Base-by-base conservation (phyloP, 768 basidiomycete genomes). In the Lactifluus rugatus region DNA sequence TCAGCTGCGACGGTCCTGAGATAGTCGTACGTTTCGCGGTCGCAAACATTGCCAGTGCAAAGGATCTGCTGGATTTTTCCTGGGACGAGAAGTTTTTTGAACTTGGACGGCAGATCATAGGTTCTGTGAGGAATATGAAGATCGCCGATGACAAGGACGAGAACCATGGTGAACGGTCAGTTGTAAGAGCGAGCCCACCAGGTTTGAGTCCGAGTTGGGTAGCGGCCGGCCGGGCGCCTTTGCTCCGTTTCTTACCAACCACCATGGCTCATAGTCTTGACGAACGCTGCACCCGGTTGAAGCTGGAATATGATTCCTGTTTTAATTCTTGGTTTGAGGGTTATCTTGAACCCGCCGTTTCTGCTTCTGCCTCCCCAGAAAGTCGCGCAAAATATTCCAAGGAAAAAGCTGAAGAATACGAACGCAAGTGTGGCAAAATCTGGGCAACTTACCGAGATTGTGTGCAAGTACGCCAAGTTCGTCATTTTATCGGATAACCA, bases 251-350 rank as follows among this genome's bases (percentile, higher is more conserved):
- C 16, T 49, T 23, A 16, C 49, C 7, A 25, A 41, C 26, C 14
- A 26, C 44, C 7, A 89, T 92, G 89, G 84, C 90, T 0, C 78
- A 84, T 61, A 93, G 91, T 57, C 80, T 97, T 23, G 82, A 87
- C 1, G 74, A 81, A 9, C 80, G 84, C 75, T 98, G 95, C 73
- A 96, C 94, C 5, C 85, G 89, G 0, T 78, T 95, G 57, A 97
- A 98, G 71, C 82, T 83, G 52, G 74, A 82, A 55, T 98, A 96
- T 69, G 94, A 98, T 71, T 76, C 88, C 0, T 98, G 94, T 76
- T 98, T 98, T 75, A 96, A 96, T 66, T 82, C 87, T 8, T 97
- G 94, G 95, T 93, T 99, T 65, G 93, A 96, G 70, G 92, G 90
- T 11, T 99, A 97, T 70, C 82, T 97, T 23, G 87, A 93, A 67